Evolutionary conservation across 73 alveolate species (phyloP).

Genomic region (Blepharisma japonicum): DNA sequence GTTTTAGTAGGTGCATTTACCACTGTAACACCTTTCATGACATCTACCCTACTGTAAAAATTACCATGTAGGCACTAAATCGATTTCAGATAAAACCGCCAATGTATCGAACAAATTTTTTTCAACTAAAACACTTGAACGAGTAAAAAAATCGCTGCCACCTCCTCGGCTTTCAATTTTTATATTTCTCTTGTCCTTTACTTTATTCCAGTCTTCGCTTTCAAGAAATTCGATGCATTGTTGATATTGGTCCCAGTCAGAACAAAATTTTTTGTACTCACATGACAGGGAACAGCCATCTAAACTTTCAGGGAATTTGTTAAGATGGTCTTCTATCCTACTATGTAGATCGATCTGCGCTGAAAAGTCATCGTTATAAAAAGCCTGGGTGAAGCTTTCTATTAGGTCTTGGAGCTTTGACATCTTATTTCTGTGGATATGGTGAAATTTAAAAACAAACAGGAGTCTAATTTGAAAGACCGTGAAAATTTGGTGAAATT

Average conservation of each 20-base stretch:
- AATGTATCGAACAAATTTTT: not conserved
- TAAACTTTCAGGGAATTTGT: too few relatives aligned
- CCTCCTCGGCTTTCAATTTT: conserved; percentile 5
- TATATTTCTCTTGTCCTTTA: not conserved
- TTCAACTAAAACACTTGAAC: not conserved
- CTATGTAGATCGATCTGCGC: too few relatives aligned
- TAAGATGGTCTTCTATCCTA: too few relatives aligned
- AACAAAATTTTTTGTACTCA: too few relatives aligned
- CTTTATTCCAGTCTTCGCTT: not conserved
- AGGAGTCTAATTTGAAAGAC: too few relatives aligned
- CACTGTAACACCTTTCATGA: not conserved
- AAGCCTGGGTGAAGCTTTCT: too few relatives aligned
- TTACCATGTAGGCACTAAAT: not conserved
- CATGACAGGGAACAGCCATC: too few relatives aligned
- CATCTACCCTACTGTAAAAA: not conserved
- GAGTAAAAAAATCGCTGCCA: not conserved
- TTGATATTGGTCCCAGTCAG: not conserved
- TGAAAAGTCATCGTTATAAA: too few relatives aligned
- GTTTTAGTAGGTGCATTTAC: conserved; percentile 10
- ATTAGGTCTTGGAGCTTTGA: too few relatives aligned
- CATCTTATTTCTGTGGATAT: too few relatives aligned
- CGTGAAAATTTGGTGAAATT: too few relatives aligned
- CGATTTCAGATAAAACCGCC: not conserved
- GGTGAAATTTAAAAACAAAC: too few relatives aligned
- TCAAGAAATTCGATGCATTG: not conserved